Percentiles rank a stretch among this genome's conserved stretches.
phyloP scores from a whole-genome alignment of 441 rosid genomes.

The Hura crepitans region DNA sequence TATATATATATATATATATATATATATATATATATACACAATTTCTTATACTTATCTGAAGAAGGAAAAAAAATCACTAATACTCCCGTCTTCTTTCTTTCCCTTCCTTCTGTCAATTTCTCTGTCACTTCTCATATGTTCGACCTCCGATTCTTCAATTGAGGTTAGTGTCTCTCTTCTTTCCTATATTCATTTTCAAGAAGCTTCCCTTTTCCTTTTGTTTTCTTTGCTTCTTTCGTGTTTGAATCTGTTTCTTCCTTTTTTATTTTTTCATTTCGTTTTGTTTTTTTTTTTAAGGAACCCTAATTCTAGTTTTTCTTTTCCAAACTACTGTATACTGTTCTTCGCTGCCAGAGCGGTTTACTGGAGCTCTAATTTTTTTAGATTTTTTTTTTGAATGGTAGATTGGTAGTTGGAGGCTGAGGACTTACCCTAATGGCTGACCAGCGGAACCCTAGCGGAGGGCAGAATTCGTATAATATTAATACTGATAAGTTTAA shows the following conservation, averaged over 20 bases:
- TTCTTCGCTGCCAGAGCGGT: not conserved
- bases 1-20: too few species aligned
- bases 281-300: not conserved
- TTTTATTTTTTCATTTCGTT: not conserved
- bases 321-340: not conserved
- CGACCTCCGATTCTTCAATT: not conserved
- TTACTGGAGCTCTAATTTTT: not conserved
- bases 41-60: too few species aligned
- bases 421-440: not conserved
- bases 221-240: not conserved
- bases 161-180: not conserved
- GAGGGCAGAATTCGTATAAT: conserved; percentile 36
- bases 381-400: not conserved
- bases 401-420: not conserved
- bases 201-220: not conserved
- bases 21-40: too few species aligned
- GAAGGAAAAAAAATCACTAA: not conserved
- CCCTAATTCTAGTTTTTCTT: conserved; percentile 4
- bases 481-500: conserved; percentile 57
- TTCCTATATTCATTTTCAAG: not conserved
- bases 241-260: not conserved
- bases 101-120: not conserved
- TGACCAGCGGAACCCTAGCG: conserved; percentile 21
- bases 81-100: not conserved
- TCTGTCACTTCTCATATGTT: not conserved